Conservation (phyloP, 1,284 basidiomycete species). For the Trichosporon sp. region DNA sequence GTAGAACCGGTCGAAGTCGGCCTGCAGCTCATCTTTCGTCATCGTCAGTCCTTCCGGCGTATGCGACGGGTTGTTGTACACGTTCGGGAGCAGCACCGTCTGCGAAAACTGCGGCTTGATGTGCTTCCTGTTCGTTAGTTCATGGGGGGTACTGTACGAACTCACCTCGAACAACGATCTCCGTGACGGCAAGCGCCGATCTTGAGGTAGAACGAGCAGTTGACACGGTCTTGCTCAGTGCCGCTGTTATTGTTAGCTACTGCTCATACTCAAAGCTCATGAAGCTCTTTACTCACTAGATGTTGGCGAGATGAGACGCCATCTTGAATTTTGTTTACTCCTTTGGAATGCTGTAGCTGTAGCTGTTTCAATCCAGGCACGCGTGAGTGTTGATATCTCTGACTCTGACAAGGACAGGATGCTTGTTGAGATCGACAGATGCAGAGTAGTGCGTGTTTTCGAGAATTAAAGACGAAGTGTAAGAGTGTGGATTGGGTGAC, state of each 20-base stretch:
- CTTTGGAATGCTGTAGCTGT: constrained; percentile 10
- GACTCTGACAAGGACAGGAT: constrained; percentile 14
- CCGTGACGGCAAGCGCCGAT: constrained; percentile 57
- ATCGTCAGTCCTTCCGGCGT: constrained; percentile 79
- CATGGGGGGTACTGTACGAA: background rate
- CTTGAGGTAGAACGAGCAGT: constrained; percentile 59
- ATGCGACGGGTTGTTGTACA: constrained; percentile 95
- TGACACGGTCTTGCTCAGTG: constrained; percentile 57
- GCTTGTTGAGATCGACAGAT: constrained; percentile 14
- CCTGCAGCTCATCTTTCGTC: constrained; percentile 70
- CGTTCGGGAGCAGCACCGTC: constrained; percentile 96
- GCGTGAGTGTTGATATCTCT: constrained; percentile 21
- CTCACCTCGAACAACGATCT: constrained; percentile 55
- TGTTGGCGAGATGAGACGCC: constrained; percentile 56
- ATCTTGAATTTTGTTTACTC: constrained; percentile 36
- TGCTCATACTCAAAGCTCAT: too few relatives aligned
- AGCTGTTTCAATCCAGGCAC: constrained; percentile 18
- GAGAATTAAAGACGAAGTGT: constrained; percentile 24
- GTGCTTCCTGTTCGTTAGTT: constrained; percentile 72
- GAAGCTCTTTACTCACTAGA: constrained; percentile 49
- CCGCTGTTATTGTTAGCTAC: constrained; percentile 43
- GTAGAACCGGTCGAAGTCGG: constrained; percentile 96
- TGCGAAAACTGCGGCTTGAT: constrained; percentile 97
- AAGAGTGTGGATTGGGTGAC: constrained; percentile 27
- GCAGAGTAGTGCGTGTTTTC: constrained; percentile 7